phyloP scores from a whole-genome alignment of 163 green algal genomes.

The Scenedesmus sp. region DNA sequence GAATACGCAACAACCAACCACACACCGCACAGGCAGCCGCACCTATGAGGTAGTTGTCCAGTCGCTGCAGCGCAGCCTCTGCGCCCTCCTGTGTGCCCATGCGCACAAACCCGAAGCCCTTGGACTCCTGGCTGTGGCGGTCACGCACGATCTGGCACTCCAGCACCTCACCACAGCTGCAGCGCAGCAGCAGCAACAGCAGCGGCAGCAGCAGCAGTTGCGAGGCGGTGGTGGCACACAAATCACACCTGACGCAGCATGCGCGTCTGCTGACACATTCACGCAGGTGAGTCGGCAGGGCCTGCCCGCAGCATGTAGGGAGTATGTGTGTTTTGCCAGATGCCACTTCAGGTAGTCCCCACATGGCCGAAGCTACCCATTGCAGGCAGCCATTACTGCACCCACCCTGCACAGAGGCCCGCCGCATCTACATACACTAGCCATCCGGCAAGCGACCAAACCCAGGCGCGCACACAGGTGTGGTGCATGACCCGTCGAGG shows the following conservation, averaged over 20 bases:
- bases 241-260: not conserved
- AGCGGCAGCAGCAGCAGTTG: not conserved
- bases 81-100: slow-evolving; percentile 61
- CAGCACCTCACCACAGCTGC: slow-evolving; percentile 46
- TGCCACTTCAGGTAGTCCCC: too few species aligned
- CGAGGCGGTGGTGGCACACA: not conserved
- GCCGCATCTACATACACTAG: too few species aligned
- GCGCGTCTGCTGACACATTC: not conserved
- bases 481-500: too few species aligned
- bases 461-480: too few species aligned
- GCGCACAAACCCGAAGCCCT: slow-evolving; percentile 91
- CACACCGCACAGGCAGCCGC: not conserved
- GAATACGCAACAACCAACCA: too few species aligned
- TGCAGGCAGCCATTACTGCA: too few species aligned
- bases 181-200: not conserved
- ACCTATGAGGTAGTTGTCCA: slow-evolving; percentile 54
- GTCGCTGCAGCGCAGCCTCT: slow-evolving; percentile 29
- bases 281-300: too few species aligned
- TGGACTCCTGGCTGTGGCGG: slow-evolving; percentile 60
- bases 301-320: too few species aligned
- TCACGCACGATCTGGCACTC: slow-evolving; percentile 74
- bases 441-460: too few species aligned
- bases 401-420: too few species aligned
- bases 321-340: too few species aligned
- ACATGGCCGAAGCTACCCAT: too few species aligned